A percentile compares a stretch with the other conserved stretches of the same genome.
phyloP scores from a whole-genome alignment of 352 stramenopile species.

The Globisporangium megalacanthum region DNA sequence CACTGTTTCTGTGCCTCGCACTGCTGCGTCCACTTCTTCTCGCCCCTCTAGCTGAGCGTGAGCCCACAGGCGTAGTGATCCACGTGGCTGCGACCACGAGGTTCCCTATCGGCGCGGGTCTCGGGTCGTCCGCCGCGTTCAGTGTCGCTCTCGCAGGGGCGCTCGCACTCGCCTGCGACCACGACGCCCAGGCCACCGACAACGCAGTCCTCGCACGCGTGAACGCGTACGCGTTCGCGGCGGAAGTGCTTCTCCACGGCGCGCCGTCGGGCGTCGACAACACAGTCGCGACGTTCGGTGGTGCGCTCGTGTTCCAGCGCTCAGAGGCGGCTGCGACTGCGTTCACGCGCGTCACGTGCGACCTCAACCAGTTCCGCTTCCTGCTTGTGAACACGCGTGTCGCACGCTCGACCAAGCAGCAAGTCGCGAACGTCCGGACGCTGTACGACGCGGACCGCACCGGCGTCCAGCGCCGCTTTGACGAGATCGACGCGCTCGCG shows the following conservation, averaged over 20 bases:
- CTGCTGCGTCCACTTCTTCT: slow-evolving; percentile 35
- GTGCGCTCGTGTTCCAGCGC: slow-evolving; percentile 67
- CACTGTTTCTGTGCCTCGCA: slow-evolving; percentile 55
- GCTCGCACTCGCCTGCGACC: slow-evolving; percentile 12
- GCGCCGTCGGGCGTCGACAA: slow-evolving; percentile 91
- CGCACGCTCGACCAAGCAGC: slow-evolving; percentile 79
- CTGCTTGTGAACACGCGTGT: slow-evolving; percentile 91
- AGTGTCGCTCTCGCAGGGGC: slow-evolving; percentile 79
- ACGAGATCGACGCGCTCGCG: slow-evolving; percentile 76
- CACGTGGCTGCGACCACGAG: slow-evolving; percentile 33
- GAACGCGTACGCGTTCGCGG: slow-evolving; percentile 85
- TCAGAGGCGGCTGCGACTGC: slow-evolving; percentile 35
- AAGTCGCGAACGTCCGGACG: slow-evolving; percentile 72
- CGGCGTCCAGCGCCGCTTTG: slow-evolving; percentile 51
- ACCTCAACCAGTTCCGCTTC: slow-evolving; percentile 74
- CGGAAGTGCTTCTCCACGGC: slow-evolving; percentile 88
- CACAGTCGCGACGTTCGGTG: slow-evolving; percentile 85
- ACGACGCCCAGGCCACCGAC: too few species aligned
- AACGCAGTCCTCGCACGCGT: slow-evolving; percentile 36
- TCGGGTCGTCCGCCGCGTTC: slow-evolving; percentile 90
- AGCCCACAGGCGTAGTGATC: slow-evolving; percentile 28
- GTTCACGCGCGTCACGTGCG: slow-evolving; percentile 37
- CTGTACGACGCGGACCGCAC: slow-evolving; percentile 48
- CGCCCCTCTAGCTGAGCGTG: slow-evolving; percentile 18
- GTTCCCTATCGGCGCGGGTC: slow-evolving; percentile 81